These are phyloP conservation scores for Alternaria atra DNA, from an alignment of 2,329 filamentous ascomycete species.

Conservation along the genomic window DNA sequence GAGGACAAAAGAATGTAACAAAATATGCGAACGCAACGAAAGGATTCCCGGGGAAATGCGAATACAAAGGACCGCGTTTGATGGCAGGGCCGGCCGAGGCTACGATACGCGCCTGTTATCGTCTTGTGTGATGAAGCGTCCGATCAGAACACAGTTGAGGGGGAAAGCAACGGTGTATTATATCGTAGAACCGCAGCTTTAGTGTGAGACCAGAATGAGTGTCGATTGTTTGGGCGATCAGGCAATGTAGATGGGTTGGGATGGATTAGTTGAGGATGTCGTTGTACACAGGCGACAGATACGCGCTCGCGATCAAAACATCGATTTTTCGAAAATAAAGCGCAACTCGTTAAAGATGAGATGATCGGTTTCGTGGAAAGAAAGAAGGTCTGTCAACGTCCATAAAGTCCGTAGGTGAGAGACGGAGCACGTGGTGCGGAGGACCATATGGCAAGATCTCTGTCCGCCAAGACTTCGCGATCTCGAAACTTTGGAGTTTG, in stretches of 20 bases:
- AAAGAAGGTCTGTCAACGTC: not conserved
- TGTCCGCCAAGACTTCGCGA: conserved; percentile 40
- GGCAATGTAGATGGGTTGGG: not conserved
- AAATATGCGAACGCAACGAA: not conserved
- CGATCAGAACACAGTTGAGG: not conserved
- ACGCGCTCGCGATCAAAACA: not conserved
- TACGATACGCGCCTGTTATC: not conserved
- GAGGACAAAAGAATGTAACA: not conserved
- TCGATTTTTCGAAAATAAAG: not conserved
- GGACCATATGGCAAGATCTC: conserved; percentile 21
- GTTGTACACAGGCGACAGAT: not conserved
- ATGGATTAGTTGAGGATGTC: not conserved
- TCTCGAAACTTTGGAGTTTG: conserved; percentile 39
- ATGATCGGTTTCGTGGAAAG: not conserved
- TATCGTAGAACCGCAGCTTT: not conserved
- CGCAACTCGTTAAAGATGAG: not conserved
- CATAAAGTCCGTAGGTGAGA: not conserved
- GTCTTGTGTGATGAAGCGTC: not conserved
- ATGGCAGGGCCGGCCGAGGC: not conserved
- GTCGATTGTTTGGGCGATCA: not conserved
- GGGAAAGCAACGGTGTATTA: not conserved
- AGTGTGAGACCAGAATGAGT: not conserved
- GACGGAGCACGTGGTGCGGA: conserved; percentile 24
- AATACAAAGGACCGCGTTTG: not conserved
- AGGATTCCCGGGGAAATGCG: not conserved